Evolutionary conservation across 768 basidiomycete genomes (phyloP), one percentile per base, ranked within the genome.

Genomic region (Pisolithus albus): DNA sequence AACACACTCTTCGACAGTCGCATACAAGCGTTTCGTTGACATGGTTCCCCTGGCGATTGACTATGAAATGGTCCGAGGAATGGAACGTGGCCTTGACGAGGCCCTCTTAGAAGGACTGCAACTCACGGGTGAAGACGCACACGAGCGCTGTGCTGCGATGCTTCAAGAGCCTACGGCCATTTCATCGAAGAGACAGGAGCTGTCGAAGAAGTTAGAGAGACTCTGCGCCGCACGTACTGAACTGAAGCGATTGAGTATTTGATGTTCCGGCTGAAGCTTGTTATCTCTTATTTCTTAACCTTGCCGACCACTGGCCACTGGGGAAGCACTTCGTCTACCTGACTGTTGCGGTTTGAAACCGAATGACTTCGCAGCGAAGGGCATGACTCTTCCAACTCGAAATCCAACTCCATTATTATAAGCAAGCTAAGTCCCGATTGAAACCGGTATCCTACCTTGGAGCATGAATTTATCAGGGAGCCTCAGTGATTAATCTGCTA

Each of bases 401-500:
- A 34, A 34, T 34, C 5, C 34, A 13, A 34, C 13, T 34, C 34
- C 11, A 13, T 11, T 34, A 34, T 34, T 34, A 11, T 34, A 10
- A 34, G 13, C 10, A 2, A 34, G 5, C 11, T 13, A 34, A n/a
- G n/a, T n/a, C n/a, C n/a, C n/a, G n/a, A n/a, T n/a, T n/a, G 43
- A 50, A 52, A 43, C 53, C 13, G 26, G 41, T 42, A 34, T 50
- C 32, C 9, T 11, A 13, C 32, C 32, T 11, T 30, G 68, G 61
- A 30, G 67, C 50, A 47, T 74, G 60, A 2, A 86, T 53, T 84
- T 86, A 87, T 49, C 70, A 66, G 56, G 89, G 9, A 34, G 4
- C 13, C 64, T 76, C 75, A 13, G 79, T 81, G 40, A 81, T 63
- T 11, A 69, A 67, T 28, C 73, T 56, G 47, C 69, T 71, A 56